phyloP scores from a whole-genome alignment of 106 monocot species.

The Allium cepa region DNA sequence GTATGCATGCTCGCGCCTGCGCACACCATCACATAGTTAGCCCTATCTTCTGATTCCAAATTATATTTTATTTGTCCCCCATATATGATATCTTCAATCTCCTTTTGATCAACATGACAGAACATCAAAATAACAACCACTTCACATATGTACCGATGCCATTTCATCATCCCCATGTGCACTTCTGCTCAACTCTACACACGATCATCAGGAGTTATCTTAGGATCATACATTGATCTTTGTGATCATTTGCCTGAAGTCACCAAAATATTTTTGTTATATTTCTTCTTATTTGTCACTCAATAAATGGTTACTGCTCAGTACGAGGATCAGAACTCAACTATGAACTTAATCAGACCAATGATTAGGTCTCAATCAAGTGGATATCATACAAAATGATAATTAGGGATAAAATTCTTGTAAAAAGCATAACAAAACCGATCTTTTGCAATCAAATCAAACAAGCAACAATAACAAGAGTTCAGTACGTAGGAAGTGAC shows the following conservation, averaged over 20 bases:
- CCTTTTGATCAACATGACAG: constrained; percentile 1
- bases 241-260: not conserved
- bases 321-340: not conserved
- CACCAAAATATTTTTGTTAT: not conserved
- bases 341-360: not conserved
- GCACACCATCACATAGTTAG: not conserved
- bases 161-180: not conserved
- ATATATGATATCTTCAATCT: not conserved
- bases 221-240: not conserved
- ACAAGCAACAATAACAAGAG: not conserved
- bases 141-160: not conserved
- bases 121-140: constrained; percentile 9
- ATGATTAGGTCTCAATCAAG: not conserved
- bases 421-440: not conserved
- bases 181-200: not conserved
- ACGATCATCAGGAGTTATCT: not conserved
- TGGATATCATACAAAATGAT: constrained; percentile 20
- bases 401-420: constrained; percentile 1
- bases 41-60: not conserved
- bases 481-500: not conserved
- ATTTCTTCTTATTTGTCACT: not conserved
- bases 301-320: not conserved
- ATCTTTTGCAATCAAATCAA: not conserved
- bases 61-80: not conserved
- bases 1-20: not conserved